phyloP scores from a whole-genome alignment of 768 basidiomycete genomes.

The Suillus lakei region DNA sequence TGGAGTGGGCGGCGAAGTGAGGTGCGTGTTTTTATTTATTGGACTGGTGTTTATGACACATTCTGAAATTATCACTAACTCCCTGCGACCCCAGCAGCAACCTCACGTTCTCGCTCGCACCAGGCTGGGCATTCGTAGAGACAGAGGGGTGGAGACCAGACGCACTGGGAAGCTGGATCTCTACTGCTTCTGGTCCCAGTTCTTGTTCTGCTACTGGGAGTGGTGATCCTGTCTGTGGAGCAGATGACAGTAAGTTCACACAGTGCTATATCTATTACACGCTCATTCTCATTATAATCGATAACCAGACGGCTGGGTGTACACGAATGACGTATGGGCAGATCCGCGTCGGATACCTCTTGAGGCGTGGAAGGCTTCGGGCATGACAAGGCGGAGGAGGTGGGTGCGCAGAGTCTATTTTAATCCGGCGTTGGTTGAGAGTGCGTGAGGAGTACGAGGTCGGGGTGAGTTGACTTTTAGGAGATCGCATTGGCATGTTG shows the following conservation, averaged over 20 bases:
- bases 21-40: slow-evolving; percentile 45
- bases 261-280: slow-evolving; percentile 18
- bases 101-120: slow-evolving; percentile 77
- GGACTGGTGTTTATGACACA: neutral
- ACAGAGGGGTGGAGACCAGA: slow-evolving; percentile 82
- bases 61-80: slow-evolving; percentile 9
- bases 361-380: slow-evolving; percentile 49
- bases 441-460: neutral
- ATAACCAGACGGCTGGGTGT: slow-evolving; percentile 74
- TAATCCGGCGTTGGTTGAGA: neutral
- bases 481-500: neutral
- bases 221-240: slow-evolving; percentile 18
- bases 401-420: slow-evolving; percentile 49
- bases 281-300: neutral
- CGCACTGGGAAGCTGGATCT: slow-evolving; percentile 59
- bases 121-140: slow-evolving; percentile 75
- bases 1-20: slow-evolving; percentile 61
- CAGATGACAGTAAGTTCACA: slow-evolving; percentile 29
- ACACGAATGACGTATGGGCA: slow-evolving; percentile 79
- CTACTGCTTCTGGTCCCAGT: neutral
- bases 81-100: slow-evolving; percentile 61
- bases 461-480: neutral
- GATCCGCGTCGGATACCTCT: slow-evolving; percentile 47
- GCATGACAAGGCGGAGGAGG: slow-evolving; percentile 61
- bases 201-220: neutral